These are phyloP conservation scores for Lecanicillium sp. DNA, from an alignment of 2,329 filamentous ascomycete genomes.

Conservation along the genomic window DNA sequence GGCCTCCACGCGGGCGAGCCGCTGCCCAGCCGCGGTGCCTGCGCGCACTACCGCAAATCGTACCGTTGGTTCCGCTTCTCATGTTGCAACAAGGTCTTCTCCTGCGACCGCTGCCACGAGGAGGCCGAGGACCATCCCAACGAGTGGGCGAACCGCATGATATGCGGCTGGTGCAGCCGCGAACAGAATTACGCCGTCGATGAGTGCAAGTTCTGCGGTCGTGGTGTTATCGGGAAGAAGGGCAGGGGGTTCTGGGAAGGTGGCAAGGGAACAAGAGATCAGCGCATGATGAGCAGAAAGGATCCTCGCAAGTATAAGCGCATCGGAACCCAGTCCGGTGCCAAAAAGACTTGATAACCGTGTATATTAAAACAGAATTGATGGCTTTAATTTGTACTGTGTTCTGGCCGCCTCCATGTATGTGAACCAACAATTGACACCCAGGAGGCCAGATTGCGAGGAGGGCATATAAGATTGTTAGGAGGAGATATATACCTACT, in stretches of 20 bases:
- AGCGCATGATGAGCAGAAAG: constrained; percentile 64
- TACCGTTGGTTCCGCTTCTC: constrained; percentile 62
- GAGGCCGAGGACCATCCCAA: constrained; percentile 62
- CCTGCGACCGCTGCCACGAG: constrained; percentile 73
- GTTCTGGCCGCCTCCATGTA: no score
- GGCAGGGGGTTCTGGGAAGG: constrained; percentile 79
- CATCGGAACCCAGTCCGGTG: constrained; percentile 35
- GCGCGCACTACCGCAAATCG: constrained; percentile 52
- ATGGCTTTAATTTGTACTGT: neutral
- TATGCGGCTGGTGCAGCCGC: constrained; percentile 72
- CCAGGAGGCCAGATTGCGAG: neutral
- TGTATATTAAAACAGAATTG: neutral
- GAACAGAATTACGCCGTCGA: constrained; percentile 76
- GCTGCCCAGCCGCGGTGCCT: constrained; percentile 48
- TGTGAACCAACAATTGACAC: neutral
- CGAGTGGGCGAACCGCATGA: constrained; percentile 80
- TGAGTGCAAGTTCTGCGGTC: constrained; percentile 67
- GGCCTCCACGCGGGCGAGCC: constrained; percentile 52
- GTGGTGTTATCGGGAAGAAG: constrained; percentile 60
- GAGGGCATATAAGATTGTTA: no score
- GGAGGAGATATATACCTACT: no score
- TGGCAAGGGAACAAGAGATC: constrained; percentile 73
- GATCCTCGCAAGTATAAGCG: constrained; percentile 69
- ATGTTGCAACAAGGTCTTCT: constrained; percentile 52
- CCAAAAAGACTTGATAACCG: constrained; percentile 20